Base-by-base conservation (phyloP, 371 early-diverging fungal species). In the Mortierella sp. region DNA sequence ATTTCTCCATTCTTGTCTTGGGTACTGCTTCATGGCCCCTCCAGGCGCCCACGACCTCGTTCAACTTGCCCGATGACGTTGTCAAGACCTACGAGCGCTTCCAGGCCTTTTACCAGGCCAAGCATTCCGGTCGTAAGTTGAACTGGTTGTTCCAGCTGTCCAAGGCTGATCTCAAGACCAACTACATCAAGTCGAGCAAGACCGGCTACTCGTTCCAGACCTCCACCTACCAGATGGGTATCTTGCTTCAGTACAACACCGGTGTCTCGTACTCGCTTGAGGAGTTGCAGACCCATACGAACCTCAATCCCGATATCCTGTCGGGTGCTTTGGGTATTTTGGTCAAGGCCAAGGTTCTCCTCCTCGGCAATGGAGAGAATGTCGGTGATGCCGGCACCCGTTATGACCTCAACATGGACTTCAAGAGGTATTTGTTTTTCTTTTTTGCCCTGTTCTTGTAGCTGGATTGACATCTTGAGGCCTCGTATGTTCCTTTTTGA, bases 21-120 rank as follows among this genome's bases (percentile, higher is more conserved):
- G 93, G 95, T 80, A 95, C 96, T 7, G 96, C 94, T 31, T 92
- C 94, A 65, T 99, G 99, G 99, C 99, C 99, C n/a, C 84, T 98
- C 44, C 91, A 92, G 52, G 90, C 96, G 2, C 94, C 96, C 0
- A 90, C 93, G 9, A 94, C 96, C 1, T 89, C 91, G 21, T 97
- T 98, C 83, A 95, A 92, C 82, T 90, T 98, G 72, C 99, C 99
- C 21, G 92, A 95, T 57, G 96, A 95, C 77, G 90, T 96, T 38
- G 92, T 95, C 76, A 93, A 92, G 79, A 93, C 94, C 19, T 95
- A 95, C 73, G 95, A 97, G 74, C 90, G 93, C 42, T 98, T 96
- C 92, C 94, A 94, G 78, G 88, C 90, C 42, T 98, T 95, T 80
- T 98, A 97, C 84, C 92, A 94, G 75, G 91, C 90, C 78, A 95